Evolutionary conservation across 1,284 basidiomycete species (phyloP).

Genomic region (Anthracocystis walkeri): DNA sequence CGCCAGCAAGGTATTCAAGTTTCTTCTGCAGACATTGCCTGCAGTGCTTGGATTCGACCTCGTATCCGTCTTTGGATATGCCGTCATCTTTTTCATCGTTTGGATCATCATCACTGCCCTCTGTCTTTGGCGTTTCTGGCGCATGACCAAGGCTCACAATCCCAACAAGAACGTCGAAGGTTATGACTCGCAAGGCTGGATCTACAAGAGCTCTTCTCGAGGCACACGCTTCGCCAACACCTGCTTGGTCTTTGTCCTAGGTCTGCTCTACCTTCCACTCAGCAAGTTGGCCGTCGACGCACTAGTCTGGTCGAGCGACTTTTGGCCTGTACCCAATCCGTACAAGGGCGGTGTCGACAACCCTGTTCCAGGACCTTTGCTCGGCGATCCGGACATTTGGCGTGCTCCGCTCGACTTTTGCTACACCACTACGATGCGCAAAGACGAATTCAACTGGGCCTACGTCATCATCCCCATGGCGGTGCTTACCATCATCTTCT

Average conservation of each 20-base stretch:
- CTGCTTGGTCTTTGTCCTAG: slow-evolving; percentile 57
- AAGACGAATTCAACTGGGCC: slow-evolving; percentile 79
- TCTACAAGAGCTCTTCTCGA: slow-evolving; percentile 52
- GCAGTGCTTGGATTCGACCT: slow-evolving; percentile 60
- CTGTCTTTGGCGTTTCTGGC: slow-evolving; percentile 50
- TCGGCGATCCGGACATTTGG: slow-evolving; percentile 72
- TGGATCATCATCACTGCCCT: slow-evolving; percentile 52
- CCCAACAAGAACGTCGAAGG: slow-evolving; percentile 61
- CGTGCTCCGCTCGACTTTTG: slow-evolving; percentile 79
- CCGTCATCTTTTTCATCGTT: slow-evolving; percentile 53
- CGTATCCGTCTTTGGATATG: slow-evolving; percentile 61
- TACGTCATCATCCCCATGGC: slow-evolving; percentile 77
- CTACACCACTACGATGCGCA: slow-evolving; percentile 76
- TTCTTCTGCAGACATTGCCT: slow-evolving; percentile 55
- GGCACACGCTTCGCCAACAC: slow-evolving; percentile 60
- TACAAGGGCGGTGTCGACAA: slow-evolving; percentile 73
- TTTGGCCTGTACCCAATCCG: slow-evolving; percentile 73
- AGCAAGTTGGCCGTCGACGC: slow-evolving; percentile 64
- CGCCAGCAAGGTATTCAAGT: slow-evolving; percentile 26
- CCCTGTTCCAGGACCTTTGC: slow-evolving; percentile 71
- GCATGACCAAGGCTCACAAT: slow-evolving; percentile 58
- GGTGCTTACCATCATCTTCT: slow-evolving; percentile 73
- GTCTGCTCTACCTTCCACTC: slow-evolving; percentile 60
- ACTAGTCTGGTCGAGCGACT: slow-evolving; percentile 62
- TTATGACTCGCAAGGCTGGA: slow-evolving; percentile 59